Conservation (phyloP, 306 rosid genomes). For the Acacia confusa region DNA sequence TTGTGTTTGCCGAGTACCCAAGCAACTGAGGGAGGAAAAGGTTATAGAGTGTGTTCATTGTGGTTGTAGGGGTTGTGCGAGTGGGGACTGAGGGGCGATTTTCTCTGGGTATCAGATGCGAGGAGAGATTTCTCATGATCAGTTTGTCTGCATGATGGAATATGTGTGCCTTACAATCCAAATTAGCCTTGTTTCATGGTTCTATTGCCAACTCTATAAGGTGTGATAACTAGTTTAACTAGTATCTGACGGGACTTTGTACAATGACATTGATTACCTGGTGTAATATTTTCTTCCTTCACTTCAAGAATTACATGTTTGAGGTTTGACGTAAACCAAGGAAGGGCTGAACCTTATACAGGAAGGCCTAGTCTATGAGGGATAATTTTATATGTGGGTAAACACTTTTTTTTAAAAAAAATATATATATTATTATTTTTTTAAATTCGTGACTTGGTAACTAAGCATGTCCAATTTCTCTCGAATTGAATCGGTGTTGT, state of each 20-base stretch:
- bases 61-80: conserved; percentile 89
- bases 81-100: conserved; percentile 53
- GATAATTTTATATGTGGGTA: too few species aligned
- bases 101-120: not conserved
- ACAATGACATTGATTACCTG: not conserved
- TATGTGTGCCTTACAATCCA: not conserved
- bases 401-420: too few species aligned
- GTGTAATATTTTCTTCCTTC: not conserved
- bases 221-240: not conserved
- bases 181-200: not conserved
- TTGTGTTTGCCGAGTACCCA: conserved; percentile 84
- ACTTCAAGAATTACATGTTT: not conserved
- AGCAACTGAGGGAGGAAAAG: conserved; percentile 87
- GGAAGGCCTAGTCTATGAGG: too few species aligned
- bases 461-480: too few species aligned
- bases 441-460: too few species aligned
- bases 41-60: conserved; percentile 90
- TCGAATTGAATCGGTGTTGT: too few species aligned
- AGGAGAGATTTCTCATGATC: conserved; percentile 17
- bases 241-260: not conserved
- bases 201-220: conserved; percentile 8
- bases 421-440: too few species aligned
- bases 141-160: not conserved
- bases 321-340: too few species aligned
- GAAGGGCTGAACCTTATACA: too few species aligned